Base-by-base conservation (phyloP, 352 stramenopile genomes). In the Globisporangium apiculatum region DNA sequence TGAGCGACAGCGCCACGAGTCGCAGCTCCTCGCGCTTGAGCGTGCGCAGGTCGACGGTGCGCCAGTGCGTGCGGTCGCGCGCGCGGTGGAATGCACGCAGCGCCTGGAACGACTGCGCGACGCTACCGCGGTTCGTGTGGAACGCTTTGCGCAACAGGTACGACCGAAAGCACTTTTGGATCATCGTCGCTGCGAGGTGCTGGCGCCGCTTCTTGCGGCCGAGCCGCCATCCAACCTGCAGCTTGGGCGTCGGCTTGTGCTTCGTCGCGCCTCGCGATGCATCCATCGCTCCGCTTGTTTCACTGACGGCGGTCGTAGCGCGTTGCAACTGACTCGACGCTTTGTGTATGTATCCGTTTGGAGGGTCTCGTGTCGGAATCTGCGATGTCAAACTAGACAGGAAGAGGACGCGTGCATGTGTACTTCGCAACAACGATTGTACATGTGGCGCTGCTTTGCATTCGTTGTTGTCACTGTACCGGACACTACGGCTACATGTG, bases 61-160 rank as follows among this genome's bases (percentile, higher is more conserved):
- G 79, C 68, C 75, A 93, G 57, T 74, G 62, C 38, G 68, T 61
- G 38, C 76, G 73, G 58, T 81, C 72, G 24, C 75, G 74, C 48
- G 75, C 75, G 51, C 69, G 64, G 3, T 76, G 71, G 56, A 87
- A 89, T 12, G 73, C 75, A 31, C 60, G 69, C 38, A 91, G 62
- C 10, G 75, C 70, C 6, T 58, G 51, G 48, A 90, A 89, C 12
- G 80, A 79, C 41, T 78, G 68, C 17, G 64, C 62, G 11, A 87
- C 58, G 18, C 69, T 55, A 40, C 71, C 56, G 9, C 76, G 70
- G n/a, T 53, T 75, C 38, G 68, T 50, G 41, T 71, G 72, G 60
- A 88, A 87, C n/a, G 71, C 74, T 8, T 75, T 71, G 47, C 75
- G 79, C 48, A 88, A 60, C 59, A 86, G 60, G 53, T 83, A 83